Evolutionary conservation across 1,139 yeast species (phyloP).

Genomic region (Yamadazyma mexicana): DNA sequence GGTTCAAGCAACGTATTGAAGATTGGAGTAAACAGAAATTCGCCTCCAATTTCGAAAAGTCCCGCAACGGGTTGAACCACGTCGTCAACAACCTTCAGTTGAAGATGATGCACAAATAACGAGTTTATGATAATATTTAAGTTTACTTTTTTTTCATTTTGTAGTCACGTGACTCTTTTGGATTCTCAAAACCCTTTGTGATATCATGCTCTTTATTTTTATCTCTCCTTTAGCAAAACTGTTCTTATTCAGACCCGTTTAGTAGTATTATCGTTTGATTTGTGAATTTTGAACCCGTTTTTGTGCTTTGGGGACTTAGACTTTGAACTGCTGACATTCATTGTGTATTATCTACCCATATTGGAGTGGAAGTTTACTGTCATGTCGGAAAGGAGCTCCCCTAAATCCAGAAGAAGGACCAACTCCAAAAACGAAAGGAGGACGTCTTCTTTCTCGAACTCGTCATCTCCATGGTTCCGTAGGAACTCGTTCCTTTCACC

Average conservation of each 20-base stretch:
- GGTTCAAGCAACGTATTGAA: slow-evolving; percentile 75
- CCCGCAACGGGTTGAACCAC: slow-evolving; percentile 71
- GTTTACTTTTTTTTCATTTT: background rate
- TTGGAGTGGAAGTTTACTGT: too few relatives aligned
- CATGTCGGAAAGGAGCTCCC: slow-evolving; percentile 4
- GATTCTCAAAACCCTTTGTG: background rate
- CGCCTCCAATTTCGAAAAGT: slow-evolving; percentile 62
- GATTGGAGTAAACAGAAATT: slow-evolving; percentile 77
- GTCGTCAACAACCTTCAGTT: slow-evolving; percentile 62
- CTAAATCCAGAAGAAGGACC: slow-evolving; percentile 9
- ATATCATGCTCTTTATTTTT: background rate
- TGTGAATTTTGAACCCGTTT: background rate
- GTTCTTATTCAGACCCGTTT: too few relatives aligned
- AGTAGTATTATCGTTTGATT: too few relatives aligned
- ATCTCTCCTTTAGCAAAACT: background rate
- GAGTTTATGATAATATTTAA: background rate
- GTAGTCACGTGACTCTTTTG: background rate
- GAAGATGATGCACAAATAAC: background rate
- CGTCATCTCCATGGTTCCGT: slow-evolving; percentile 57
- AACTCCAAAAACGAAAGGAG: slow-evolving; percentile 23
- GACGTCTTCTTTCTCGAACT: slow-evolving; percentile 45
- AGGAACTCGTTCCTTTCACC: slow-evolving; percentile 61
- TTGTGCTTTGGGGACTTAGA: too few relatives aligned
- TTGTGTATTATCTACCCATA: too few relatives aligned
- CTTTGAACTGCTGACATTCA: too few relatives aligned